Evolutionary conservation across 2,329 filamentous ascomycete species (phyloP).

Genomic region (Phyllachora maydis): DNA sequence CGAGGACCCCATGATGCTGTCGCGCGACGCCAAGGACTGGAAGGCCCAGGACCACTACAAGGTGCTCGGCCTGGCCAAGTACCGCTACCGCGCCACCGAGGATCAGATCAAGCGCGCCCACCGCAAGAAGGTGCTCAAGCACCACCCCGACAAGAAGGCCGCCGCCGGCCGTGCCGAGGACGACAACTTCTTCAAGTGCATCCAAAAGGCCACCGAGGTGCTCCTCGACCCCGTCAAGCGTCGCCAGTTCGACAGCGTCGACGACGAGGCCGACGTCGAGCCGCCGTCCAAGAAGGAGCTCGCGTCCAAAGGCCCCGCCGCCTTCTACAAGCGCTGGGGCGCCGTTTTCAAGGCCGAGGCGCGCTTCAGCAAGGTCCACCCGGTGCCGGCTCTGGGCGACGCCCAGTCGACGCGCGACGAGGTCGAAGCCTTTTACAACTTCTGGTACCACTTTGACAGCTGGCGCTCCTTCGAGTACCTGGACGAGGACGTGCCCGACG

Average conservation of each 20-base stretch:
- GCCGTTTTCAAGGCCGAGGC: slow-evolving; percentile 79
- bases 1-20: slow-evolving; percentile 82
- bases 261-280: slow-evolving; percentile 81
- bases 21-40: slow-evolving; percentile 96
- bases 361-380: slow-evolving; percentile 80
- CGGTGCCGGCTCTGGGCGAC: slow-evolving; percentile 70
- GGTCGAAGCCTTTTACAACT: slow-evolving; percentile 95
- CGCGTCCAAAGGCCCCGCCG: slow-evolving; percentile 42
- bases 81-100: slow-evolving; percentile 81
- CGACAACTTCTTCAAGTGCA: slow-evolving; percentile 99
- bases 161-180: slow-evolving; percentile 73
- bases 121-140: slow-evolving; percentile 97
- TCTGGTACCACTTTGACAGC: slow-evolving; percentile 98
- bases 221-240: slow-evolving; percentile 83
- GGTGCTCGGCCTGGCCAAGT: slow-evolving; percentile 79
- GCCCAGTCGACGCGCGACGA: slow-evolving; percentile 73
- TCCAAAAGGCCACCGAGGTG: slow-evolving; percentile 92
- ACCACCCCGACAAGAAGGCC: slow-evolving; percentile 98
- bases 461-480: slow-evolving; percentile 97
- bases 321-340: slow-evolving; percentile 91
- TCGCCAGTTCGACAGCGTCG: slow-evolving; percentile 89
- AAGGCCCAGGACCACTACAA: slow-evolving; percentile 98
- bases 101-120: slow-evolving; percentile 98
- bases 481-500: slow-evolving; percentile 95
- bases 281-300: slow-evolving; percentile 83